A percentile compares a stretch with the other conserved stretches of the same genome.
These are phyloP conservation scores for Phaffomyces antillensis DNA, from an alignment of 805 yeast species.

Conservation along the genomic window DNA sequence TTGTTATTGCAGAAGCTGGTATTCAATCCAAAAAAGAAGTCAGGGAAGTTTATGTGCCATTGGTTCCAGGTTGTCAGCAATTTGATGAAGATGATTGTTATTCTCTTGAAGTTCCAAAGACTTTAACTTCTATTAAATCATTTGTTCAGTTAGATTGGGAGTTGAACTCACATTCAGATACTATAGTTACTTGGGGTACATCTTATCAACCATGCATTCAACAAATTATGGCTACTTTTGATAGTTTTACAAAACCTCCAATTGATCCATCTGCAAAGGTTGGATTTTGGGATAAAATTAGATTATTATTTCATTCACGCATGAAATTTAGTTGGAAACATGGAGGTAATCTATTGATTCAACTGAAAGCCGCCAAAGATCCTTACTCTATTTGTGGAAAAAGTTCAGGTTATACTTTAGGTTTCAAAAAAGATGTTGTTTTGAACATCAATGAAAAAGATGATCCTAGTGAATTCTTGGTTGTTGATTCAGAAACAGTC, in stretches of 20 bases:
- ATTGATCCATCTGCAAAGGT: slow-evolving; percentile 76
- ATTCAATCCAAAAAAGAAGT: slow-evolving; percentile 42
- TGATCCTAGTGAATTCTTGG: slow-evolving; percentile 60
- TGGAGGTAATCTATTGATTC: slow-evolving; percentile 46
- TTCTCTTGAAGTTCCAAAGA: slow-evolving; percentile 60
- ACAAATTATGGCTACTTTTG: slow-evolving; percentile 69
- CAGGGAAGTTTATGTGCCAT: slow-evolving; percentile 54
- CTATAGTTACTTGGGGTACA: slow-evolving; percentile 77
- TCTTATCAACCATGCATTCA: slow-evolving; percentile 81
- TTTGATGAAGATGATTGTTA: slow-evolving; percentile 37
- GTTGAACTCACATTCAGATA: slow-evolving; percentile 48
- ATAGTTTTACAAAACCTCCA: slow-evolving; percentile 84
- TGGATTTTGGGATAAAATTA: slow-evolving; percentile 90
- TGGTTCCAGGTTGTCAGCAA: slow-evolving; percentile 40
- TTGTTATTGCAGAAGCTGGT: slow-evolving; percentile 63
- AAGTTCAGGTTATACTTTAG: slow-evolving; percentile 70
- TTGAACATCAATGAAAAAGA: slow-evolving; percentile 60
- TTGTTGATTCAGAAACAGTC: slow-evolving; percentile 54
- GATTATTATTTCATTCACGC: slow-evolving; percentile 71
- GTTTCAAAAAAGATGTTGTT: slow-evolving; percentile 56
- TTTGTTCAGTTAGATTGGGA: slow-evolving; percentile 53
- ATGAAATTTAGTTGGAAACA: slow-evolving; percentile 44
- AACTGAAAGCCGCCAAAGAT: slow-evolving; percentile 67
- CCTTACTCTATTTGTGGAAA: slow-evolving; percentile 67
- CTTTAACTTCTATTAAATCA: slow-evolving; percentile 68